Base-by-base conservation (phyloP, 2,329 filamentous ascomycete genomes). In the Metarhizium anisopliae region DNA sequence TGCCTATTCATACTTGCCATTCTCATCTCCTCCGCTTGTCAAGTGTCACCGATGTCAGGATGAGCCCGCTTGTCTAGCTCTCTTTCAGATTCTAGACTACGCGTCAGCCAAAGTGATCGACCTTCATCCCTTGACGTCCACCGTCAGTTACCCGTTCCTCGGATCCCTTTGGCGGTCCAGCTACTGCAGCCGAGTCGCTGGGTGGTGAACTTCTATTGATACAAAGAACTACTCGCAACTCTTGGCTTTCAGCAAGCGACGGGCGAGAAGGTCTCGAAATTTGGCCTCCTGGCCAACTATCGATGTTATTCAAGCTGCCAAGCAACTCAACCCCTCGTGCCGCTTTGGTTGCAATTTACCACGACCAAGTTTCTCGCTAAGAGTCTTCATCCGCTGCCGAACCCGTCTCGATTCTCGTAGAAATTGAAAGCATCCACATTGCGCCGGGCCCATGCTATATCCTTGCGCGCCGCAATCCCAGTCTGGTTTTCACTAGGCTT, bases 11-110 rank as follows among this genome's bases (percentile, higher is more conserved):
- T 36, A 36, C 35, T 50, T 40, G 52, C 14, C 40, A 47, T 52
- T 32, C 54, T 10, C 38, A 36, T 51, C 47, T 53, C 55, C 53
- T 47, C 32, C 51, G 47, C 51, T 51, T 50, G 50, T 25, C 18
- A 30, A 42, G 45, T 35, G 10, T n/a, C 7, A 43, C 32, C 51
- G 56, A 57, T 59, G 52, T 6, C 40, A 16, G 40, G 11, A 43
- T 14, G 6, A 13, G 7, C 35, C 38, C 38, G 38, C 38, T 36
- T 13, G 38, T 13, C 42, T 13, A 2, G n/a, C 18, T 45, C 42
- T 45, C 32, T 20, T 45, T 11, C 16, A 45, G 6, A 25, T 25
- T 10, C n/a, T 45, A 7, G 42, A 20, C 20, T 45, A 20, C 16
- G 42, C 42, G 42, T 25, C n/a, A 20, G 18, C 42, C 16, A 18